A percentile compares a stretch with the other conserved stretches of the same genome.
These are phyloP conservation scores for Elsinoe fawcettii DNA, from an alignment of 2,329 filamentous ascomycete genomes.

Conservation along the genomic window DNA sequence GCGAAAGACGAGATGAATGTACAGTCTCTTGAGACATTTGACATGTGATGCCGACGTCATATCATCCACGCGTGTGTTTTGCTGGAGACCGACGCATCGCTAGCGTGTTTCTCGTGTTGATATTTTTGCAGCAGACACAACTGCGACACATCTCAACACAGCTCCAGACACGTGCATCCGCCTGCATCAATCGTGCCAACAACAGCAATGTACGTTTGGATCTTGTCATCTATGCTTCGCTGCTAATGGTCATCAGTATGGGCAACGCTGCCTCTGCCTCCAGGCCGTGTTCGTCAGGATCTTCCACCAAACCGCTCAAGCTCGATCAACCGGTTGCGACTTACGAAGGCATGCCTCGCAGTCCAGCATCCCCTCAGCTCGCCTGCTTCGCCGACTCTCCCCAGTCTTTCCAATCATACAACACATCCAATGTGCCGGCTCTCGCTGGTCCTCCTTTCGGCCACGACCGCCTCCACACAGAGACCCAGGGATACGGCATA, in stretches of 20 bases:
- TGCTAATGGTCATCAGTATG: not conserved
- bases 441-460: conserved; percentile 3
- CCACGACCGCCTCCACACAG: conserved; percentile 8
- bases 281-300: not conserved
- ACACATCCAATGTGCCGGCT: not conserved
- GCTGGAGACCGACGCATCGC: not conserved
- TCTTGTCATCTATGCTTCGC: not conserved
- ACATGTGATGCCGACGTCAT: conserved; percentile 9
- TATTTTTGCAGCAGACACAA: not conserved
- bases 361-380: conserved; percentile 7
- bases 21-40: conserved; percentile 9
- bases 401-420: conserved; percentile 3
- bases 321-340: not conserved
- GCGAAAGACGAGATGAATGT: not conserved
- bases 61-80: not conserved
- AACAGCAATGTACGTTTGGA: not conserved
- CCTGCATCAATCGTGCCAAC: not conserved
- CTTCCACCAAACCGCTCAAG: not conserved
- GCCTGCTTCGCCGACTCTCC: not conserved
- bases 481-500: conserved; percentile 17
- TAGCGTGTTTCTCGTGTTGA: conserved; percentile 4
- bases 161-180: conserved; percentile 1
- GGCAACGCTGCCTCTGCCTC: not conserved
- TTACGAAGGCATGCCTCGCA: conserved; percentile 13
- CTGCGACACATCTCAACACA: not conserved